A percentile compares a stretch with the other conserved stretches of the same genome.
Evolutionary conservation across 768 basidiomycete genomes (phyloP).

Genomic region (Glaciozyma martinii): DNA sequence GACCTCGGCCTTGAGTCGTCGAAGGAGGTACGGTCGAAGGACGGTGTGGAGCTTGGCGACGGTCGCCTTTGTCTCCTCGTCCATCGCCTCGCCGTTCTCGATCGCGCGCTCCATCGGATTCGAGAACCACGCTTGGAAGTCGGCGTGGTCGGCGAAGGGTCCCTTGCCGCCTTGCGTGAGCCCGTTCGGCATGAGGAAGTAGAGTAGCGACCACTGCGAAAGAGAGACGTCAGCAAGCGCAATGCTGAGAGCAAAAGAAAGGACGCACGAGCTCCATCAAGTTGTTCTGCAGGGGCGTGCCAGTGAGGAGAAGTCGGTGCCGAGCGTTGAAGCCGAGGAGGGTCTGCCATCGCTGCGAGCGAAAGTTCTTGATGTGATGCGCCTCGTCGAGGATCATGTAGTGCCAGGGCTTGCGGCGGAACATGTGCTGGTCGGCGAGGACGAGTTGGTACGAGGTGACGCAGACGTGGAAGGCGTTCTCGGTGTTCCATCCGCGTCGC

Average conservation of each 20-base stretch:
- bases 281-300: conserved; percentile 96
- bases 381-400: conserved; percentile 95
- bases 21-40: conserved; percentile 91
- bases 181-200: conserved; percentile 85
- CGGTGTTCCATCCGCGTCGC: conserved; percentile 34
- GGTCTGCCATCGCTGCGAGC: conserved; percentile 43
- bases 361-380: conserved; percentile 87
- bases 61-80: conserved; percentile 67
- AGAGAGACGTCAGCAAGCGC: neutral
- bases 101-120: conserved; percentile 78
- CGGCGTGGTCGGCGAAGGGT: conserved; percentile 74
- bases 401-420: conserved; percentile 50
- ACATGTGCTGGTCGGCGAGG: conserved; percentile 40
- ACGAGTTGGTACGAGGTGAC: conserved; percentile 49
- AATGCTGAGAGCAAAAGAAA: no score
- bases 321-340: conserved; percentile 57
- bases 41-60: conserved; percentile 48
- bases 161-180: conserved; percentile 22
- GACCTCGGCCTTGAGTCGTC: conserved; percentile 85
- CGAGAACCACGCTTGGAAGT: conserved; percentile 94
- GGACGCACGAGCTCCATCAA: conserved; percentile 46
- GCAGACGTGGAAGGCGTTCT: conserved; percentile 51
- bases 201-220: conserved; percentile 69
- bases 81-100: conserved; percentile 50
- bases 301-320: conserved; percentile 85